Evolutionary conservation across 306 rosid species (phyloP).

Genomic region (Crotalaria pallida): DNA sequence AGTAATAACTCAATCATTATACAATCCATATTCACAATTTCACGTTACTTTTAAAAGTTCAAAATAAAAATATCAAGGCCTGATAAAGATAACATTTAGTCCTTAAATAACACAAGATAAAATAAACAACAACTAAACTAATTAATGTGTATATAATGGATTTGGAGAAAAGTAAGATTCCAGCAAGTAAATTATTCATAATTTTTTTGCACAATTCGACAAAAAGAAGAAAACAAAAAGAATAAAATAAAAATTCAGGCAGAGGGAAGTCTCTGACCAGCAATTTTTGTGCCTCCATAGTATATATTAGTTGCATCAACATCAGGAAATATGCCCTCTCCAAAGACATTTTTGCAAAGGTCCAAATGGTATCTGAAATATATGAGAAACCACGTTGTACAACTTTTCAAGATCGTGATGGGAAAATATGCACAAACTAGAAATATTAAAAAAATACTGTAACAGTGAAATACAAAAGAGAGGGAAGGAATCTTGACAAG

Average conservation of each 20-base stretch:
- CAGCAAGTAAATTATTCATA: not conserved
- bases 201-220: not conserved
- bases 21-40: not conserved
- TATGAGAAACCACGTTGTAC: slow-evolving; percentile 4
- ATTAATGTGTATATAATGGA: not conserved
- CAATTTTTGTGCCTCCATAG: slow-evolving; percentile 89
- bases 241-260: not conserved
- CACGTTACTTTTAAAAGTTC: not conserved
- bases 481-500: not conserved
- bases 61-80: not conserved
- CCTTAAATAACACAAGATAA: not conserved
- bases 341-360: slow-evolving; percentile 91
- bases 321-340: slow-evolving; percentile 80
- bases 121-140: not conserved
- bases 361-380: slow-evolving; percentile 81
- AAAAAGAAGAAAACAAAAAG: not conserved
- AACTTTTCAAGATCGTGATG: slow-evolving; percentile 7
- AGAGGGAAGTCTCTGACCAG: slow-evolving; percentile 39
- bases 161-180: not conserved
- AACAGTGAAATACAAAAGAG: not conserved
- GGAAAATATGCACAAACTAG: not conserved
- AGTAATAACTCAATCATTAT: not conserved
- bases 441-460: not conserved
- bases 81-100: not conserved
- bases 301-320: slow-evolving; percentile 70